These are phyloP conservation scores for Pholiota adiposa DNA, from an alignment of 1,284 basidiomycete genomes.

Conservation along the genomic window DNA sequence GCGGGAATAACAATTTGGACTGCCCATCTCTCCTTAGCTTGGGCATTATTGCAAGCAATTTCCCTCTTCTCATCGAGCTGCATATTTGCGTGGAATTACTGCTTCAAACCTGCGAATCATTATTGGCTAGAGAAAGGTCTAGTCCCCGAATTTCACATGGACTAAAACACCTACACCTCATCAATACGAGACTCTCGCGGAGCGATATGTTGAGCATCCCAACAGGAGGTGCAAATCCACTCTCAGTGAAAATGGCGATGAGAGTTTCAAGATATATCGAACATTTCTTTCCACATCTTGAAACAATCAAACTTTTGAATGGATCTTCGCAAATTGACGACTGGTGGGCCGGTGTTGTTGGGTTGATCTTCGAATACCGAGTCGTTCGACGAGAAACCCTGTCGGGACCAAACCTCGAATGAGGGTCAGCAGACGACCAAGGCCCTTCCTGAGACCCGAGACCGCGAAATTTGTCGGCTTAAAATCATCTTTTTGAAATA, in stretches of 20 bases:
- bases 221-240: background rate
- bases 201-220: too few species aligned
- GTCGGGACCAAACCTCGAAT: too few species aligned
- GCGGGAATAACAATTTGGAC: background rate
- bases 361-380: background rate
- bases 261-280: background rate
- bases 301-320: background rate
- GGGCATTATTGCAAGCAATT: slow-evolving; percentile 4
- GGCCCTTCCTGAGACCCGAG: too few species aligned
- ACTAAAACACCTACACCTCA: slow-evolving; percentile 6
- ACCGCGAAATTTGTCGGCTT: too few species aligned
- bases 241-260: background rate
- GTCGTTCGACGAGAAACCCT: slow-evolving; percentile 3
- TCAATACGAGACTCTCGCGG: background rate
- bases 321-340: background rate
- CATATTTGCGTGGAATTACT: slow-evolving; percentile 9
- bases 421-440: too few species aligned
- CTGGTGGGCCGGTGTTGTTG: slow-evolving; percentile 13
- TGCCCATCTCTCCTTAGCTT: slow-evolving; percentile 14
- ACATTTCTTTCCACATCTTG: background rate
- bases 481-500: too few species aligned
- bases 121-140: background rate
- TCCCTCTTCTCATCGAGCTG: slow-evolving; percentile 8
- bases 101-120: background rate
- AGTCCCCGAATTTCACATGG: background rate